phyloP scores from a whole-genome alignment of 352 stramenopile species.

The Ophiocytium majus region DNA sequence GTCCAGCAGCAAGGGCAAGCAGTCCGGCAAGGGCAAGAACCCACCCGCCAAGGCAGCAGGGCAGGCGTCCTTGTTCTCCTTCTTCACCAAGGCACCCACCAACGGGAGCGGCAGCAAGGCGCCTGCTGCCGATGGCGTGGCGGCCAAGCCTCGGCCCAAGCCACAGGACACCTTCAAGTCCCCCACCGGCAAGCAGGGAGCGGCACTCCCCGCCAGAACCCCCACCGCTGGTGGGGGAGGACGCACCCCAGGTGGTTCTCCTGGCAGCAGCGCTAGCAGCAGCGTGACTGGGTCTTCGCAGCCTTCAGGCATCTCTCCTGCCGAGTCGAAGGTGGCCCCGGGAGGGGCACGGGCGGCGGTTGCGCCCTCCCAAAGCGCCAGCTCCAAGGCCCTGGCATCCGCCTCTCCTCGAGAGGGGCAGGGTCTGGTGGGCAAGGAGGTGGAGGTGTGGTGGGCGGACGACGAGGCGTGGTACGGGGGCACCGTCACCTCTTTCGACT shows the following conservation, averaged over 20 bases:
- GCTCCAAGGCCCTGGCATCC: neutral
- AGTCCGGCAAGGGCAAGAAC: neutral
- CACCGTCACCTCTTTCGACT: conserved; percentile 39
- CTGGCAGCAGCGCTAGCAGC: neutral
- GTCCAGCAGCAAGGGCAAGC: too few species aligned
- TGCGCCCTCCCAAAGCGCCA: neutral
- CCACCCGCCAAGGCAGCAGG: neutral
- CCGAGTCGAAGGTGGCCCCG: neutral
- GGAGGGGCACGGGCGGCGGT: neutral
- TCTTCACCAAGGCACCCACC: conserved; percentile 35
- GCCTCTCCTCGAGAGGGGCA: neutral
- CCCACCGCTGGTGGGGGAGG: neutral
- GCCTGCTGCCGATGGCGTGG: too few species aligned
- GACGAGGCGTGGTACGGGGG: conserved; percentile 52
- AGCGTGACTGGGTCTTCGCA: neutral
- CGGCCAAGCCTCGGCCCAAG: neutral
- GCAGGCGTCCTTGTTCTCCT: conserved; percentile 38
- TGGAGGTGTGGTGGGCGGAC: conserved; percentile 51
- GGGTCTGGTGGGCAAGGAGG: conserved; percentile 43
- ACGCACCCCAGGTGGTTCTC: too few species aligned
- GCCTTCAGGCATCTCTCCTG: neutral
- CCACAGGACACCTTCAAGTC: neutral
- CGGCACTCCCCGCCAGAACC: neutral
- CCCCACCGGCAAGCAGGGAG: neutral
- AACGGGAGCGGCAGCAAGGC: neutral